phyloP scores from a whole-genome alignment of 2,329 filamentous ascomycete genomes.

The Aureobasidium sp. region DNA sequence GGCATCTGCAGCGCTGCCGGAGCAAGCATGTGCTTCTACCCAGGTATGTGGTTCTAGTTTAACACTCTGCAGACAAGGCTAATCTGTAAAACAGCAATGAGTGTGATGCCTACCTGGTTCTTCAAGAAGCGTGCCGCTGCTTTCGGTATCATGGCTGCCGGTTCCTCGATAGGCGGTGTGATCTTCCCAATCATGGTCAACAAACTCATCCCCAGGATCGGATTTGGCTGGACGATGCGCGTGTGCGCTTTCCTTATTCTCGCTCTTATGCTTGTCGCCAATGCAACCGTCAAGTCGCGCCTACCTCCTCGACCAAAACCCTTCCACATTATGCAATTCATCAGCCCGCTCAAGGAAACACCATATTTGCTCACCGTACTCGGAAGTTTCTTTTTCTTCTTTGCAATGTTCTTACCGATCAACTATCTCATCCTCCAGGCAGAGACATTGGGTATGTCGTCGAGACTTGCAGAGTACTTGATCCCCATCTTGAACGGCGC shows the following conservation, averaged over 20 bases:
- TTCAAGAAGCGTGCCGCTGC: conserved; percentile 40
- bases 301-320: conserved; percentile 32
- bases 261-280: conserved; percentile 44
- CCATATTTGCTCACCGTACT: conserved; percentile 23
- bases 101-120: conserved; percentile 39
- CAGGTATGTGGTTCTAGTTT: conserved; percentile 15
- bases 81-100: conserved; percentile 22
- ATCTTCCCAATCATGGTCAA: conserved; percentile 55
- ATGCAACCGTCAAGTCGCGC: conserved; percentile 44
- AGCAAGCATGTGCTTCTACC: conserved; percentile 42
- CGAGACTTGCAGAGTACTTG: conserved; percentile 41
- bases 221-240: conserved; percentile 51
- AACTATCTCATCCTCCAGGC: conserved; percentile 43
- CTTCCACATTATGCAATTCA: conserved; percentile 25
- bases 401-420: conserved; percentile 53
- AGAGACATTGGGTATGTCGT: conserved; percentile 38
- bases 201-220: conserved; percentile 43
- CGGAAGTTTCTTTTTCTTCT: conserved; percentile 46
- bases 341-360: conserved; percentile 25
- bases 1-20: conserved; percentile 45
- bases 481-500: conserved; percentile 45
- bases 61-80: background rate
- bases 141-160: conserved; percentile 41
- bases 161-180: conserved; percentile 45
- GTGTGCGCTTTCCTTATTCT: conserved; percentile 53